Base-by-base conservation (phyloP, 2,329 filamentous ascomycete genomes). In the Fusarium caatingaense region DNA sequence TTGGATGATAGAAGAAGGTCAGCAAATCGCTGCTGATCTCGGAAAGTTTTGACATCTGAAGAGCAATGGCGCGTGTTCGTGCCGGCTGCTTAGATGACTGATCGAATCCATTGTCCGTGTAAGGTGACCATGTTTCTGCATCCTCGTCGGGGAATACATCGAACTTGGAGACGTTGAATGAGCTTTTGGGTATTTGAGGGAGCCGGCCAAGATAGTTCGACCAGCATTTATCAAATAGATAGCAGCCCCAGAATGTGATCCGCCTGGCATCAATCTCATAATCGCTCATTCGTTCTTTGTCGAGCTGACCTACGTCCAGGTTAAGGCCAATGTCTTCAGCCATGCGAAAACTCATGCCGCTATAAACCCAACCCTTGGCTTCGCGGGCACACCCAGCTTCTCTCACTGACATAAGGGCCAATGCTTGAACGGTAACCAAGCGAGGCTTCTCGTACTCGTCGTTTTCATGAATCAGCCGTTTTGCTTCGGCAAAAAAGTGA, bases 201-300 rank as follows among this genome's bases (percentile, higher is more conserved):
- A 98, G 85, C 45, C 96, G 91, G 49, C 96, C 95, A 27, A 98
- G 87, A 74, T 98, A 98, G 78, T 98, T 98, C 51, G 94, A 97
- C 94, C 95, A 98, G 79, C 93, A 97, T 85, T 98, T 98, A 83
- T 99, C 96, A 78, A 98, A 97, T n/a, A 97, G 82, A 79, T 96
- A 98, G 78, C 94, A 98, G 9, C 96, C 96, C 96, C 96, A 98
- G 76, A 98, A 98, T 0, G 96, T 98, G 44, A 98, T 91, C 56
- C 93, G 87, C 41, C 96, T 87, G 5, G 94, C 94, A 80, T 99
- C 96, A 41, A 97, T 88, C 78, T 98, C 95, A 48, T 92, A 87
- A 61, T 97, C 93, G 65, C 90, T 89, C 70, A 95, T 85, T 28
- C 83, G 80, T 53, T 87, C 84, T 61, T 83, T 85, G 61, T 86